Conservation (phyloP, 2,329 filamentous ascomycete species). For the Phialophora chinensis region DNA sequence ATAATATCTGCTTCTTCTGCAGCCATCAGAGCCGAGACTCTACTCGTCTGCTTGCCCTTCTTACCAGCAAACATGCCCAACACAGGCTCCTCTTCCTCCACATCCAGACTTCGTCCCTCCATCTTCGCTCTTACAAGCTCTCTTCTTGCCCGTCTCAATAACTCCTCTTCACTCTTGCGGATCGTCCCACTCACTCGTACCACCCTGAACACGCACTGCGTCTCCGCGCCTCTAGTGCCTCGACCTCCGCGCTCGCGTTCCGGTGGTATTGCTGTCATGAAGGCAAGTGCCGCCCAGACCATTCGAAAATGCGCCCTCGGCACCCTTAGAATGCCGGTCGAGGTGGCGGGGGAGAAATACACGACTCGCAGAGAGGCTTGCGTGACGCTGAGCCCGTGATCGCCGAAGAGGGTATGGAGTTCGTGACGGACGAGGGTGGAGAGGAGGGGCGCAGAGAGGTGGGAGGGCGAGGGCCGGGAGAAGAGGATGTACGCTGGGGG, state of each 20-base stretch:
- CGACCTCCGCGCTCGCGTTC: slow-evolving; percentile 3
- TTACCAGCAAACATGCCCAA: slow-evolving; percentile 11
- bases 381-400: slow-evolving; percentile 71
- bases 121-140: slow-evolving; percentile 62
- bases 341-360: slow-evolving; percentile 90
- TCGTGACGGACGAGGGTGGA: slow-evolving; percentile 67
- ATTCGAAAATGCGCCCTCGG: slow-evolving; percentile 82
- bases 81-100: slow-evolving; percentile 2
- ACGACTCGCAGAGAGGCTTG: slow-evolving; percentile 67
- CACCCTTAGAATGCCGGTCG: slow-evolving; percentile 87
- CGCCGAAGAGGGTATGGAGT: slow-evolving; percentile 78
- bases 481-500: slow-evolving; percentile 71
- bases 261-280: slow-evolving; percentile 71
- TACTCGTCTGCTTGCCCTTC: slow-evolving; percentile 6
- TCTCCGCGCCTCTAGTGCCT: not conserved
- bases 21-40: not conserved
- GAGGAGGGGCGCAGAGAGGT: slow-evolving; percentile 65
- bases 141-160: slow-evolving; percentile 75
- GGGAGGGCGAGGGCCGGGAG: slow-evolving; percentile 77
- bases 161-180: slow-evolving; percentile 87
- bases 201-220: slow-evolving; percentile 76
- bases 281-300: slow-evolving; percentile 87
- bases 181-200: slow-evolving; percentile 91
- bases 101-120: slow-evolving; percentile 21
- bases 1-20: slow-evolving; percentile 24